Conservation (phyloP, 2,329 filamentous ascomycete genomes). For the Trichoderma aggressivum region DNA sequence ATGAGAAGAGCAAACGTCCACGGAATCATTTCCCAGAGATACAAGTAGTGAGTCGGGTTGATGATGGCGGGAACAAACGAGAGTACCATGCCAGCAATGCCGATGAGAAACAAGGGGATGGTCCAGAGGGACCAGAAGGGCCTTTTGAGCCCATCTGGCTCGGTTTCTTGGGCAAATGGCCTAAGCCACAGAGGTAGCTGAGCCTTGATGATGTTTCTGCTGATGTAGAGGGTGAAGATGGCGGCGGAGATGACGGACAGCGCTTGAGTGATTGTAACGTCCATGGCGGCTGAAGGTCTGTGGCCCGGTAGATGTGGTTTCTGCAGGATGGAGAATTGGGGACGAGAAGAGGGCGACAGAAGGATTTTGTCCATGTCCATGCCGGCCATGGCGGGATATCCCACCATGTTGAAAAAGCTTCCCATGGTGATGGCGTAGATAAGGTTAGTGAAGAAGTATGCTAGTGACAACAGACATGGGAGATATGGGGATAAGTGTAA, state of each 20-base stretch:
- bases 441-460: neutral
- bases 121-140: constrained; percentile 41
- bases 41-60: constrained; percentile 26
- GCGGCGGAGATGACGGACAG: constrained; percentile 29
- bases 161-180: constrained; percentile 43
- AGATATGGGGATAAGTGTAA: neutral
- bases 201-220: constrained; percentile 26
- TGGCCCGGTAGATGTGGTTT: neutral
- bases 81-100: constrained; percentile 34
- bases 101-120: constrained; percentile 32
- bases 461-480: neutral
- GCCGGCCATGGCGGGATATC: neutral
- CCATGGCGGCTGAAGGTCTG: constrained; percentile 1
- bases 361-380: neutral
- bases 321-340: neutral
- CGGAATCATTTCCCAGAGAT: constrained; percentile 37
- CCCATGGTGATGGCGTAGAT: neutral
- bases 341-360: neutral
- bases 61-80: constrained; percentile 32
- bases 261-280: constrained; percentile 23
- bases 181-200: constrained; percentile 40
- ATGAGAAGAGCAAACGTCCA: constrained; percentile 40
- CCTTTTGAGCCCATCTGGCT: constrained; percentile 22
- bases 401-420: neutral
- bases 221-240: constrained; percentile 30